Evolutionary conservation across 1,284 basidiomycete species (phyloP), one percentile per base, ranked within the genome.

Genomic region (Ustilago vetiveriae): DNA sequence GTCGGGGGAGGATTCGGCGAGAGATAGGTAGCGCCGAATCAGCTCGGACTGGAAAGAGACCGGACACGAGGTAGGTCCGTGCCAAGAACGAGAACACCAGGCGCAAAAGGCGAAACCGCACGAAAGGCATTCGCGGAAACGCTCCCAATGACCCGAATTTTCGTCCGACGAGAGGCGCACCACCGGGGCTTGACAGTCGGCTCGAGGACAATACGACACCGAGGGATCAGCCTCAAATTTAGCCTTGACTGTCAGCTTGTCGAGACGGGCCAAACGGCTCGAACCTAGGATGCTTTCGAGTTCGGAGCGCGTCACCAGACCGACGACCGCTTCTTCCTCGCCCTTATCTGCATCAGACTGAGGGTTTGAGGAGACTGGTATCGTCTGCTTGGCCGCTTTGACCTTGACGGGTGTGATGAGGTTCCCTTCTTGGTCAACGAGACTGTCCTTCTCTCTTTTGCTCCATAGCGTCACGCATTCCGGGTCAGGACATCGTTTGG

Each of bases 61-160:
- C 13, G 66, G 50, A 19, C 66, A 70, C 0, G 57, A 49, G 16
- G 54, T 59, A 16, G 57, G 46, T 4, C 63, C 72, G 36, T 69
- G 67, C 72, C 72, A 74, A 6, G 63, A 59, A 10, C 64, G 67
- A 8, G 52, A 59, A 38, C 72, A 74, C 67, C 66, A 74, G 0
- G 67, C 58, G 29, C 72, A 74, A 32, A 74, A 74, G 13, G 59
- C 55, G 19, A 67, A 62, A 8, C 67, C 63, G 45, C 72, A 74
- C 16, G 45, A 49, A 9, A 53, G 55, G 27, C 72, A 74, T 38
- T 70, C 58, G 5, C 72, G 67, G 33, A 74, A 64, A 8, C 67
- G 54, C 33, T 74, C 72, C 58, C 67, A 64, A 35, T 66, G 57
- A 8, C 72, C 72, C 0, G 65, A 68, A 22, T 57, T 57, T 19